Conservation (phyloP, 208 protist genomes). For the Leishmania turanica region DNA sequence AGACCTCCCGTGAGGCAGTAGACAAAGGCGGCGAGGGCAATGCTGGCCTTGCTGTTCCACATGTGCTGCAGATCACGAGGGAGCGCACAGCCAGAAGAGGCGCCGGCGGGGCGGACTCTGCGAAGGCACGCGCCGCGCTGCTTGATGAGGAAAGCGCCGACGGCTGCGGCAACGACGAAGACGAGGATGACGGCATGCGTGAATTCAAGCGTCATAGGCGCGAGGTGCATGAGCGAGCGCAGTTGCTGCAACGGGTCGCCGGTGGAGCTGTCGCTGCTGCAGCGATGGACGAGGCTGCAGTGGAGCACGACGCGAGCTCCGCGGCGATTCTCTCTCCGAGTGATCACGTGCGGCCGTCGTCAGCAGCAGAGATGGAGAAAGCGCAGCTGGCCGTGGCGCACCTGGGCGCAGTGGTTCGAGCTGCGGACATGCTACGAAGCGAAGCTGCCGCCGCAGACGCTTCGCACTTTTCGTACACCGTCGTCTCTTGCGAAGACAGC, state of each 20-base stretch:
- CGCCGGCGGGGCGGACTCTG: background rate
- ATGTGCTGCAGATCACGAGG: background rate
- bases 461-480: constrained; percentile 5
- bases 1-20: background rate
- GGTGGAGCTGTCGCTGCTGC: background rate
- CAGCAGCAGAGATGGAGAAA: background rate
- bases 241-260: background rate
- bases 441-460: constrained; percentile 13
- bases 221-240: constrained; percentile 28
- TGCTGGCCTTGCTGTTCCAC: background rate
- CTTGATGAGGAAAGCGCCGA: constrained; percentile 6
- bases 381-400: background rate
- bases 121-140: background rate
- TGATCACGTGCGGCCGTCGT: background rate
- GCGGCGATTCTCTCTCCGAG: background rate
- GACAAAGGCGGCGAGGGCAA: background rate
- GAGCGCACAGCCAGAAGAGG: background rate
- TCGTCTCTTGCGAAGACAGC: constrained; percentile 1
- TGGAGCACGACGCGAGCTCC: background rate
- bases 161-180: constrained; percentile 35
- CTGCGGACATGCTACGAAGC: constrained; percentile 21
- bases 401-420: constrained; percentile 27
- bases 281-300: background rate
- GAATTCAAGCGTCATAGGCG: constrained; percentile 62
- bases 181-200: constrained; percentile 47